phyloP scores from a whole-genome alignment of 1,284 basidiomycete species.

The Sporisorium scitamineum region DNA sequence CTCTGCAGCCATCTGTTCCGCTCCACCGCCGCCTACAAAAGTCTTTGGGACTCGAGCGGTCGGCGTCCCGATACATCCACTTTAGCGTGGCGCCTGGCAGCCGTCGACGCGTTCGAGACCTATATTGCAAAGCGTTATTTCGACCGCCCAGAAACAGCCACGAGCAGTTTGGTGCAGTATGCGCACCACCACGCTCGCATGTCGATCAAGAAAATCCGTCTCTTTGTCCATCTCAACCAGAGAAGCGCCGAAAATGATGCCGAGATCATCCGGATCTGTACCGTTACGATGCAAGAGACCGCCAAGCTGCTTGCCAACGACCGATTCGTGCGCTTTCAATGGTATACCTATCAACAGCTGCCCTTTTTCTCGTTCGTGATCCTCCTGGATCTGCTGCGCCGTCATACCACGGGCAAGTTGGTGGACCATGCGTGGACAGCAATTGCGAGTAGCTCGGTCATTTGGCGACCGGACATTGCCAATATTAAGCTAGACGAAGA shows the following conservation, averaged over 20 bases:
- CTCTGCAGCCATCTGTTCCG: constrained; percentile 8
- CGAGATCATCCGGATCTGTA: constrained; percentile 11
- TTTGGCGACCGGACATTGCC: constrained; percentile 18
- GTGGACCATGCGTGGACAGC: constrained; percentile 18
- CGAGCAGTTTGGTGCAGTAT: constrained; percentile 3
- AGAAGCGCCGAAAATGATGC: constrained; percentile 12
- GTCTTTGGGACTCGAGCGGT: neutral
- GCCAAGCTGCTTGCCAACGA: constrained; percentile 2
- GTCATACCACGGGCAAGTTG: constrained; percentile 9
- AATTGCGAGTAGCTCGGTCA: constrained; percentile 9
- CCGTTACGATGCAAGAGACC: constrained; percentile 9
- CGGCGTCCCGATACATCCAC: neutral
- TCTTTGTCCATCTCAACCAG: constrained; percentile 22
- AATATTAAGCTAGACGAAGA: neutral
- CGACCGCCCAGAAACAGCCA: constrained; percentile 7
- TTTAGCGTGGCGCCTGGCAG: constrained; percentile 2
- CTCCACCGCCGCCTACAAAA: neutral
- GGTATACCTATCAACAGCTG: constrained; percentile 21
- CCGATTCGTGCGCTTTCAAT: constrained; percentile 11
- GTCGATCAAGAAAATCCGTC: constrained; percentile 9
- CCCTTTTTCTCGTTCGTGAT: constrained; percentile 25
- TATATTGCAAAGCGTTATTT: constrained; percentile 18
- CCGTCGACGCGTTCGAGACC: constrained; percentile 9
- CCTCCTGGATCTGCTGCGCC: constrained; percentile 17
- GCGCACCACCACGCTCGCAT: constrained; percentile 18